A percentile compares a stretch with the other conserved stretches of the same genome.
phyloP scores from a whole-genome alignment of 1,139 yeast species.

The Lipomyces yarrowii region DNA sequence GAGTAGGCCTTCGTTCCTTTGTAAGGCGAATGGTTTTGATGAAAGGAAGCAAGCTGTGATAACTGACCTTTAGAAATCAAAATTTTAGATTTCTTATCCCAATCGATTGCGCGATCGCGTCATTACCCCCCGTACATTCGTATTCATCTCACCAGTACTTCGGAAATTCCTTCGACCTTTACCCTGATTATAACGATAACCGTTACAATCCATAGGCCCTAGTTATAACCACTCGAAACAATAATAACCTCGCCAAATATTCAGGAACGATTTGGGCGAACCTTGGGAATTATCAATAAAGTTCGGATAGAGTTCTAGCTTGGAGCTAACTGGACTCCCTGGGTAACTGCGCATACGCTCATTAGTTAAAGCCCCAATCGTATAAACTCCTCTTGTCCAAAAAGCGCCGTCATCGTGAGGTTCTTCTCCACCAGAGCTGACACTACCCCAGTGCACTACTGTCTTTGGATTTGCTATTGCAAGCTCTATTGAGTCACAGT shows the following conservation, averaged over 20 bases:
- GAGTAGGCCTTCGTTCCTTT: too few relatives aligned
- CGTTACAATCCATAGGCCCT: too few relatives aligned
- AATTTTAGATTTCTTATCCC: background rate
- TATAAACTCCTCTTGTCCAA: too few relatives aligned
- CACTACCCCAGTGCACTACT: background rate
- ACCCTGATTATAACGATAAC: too few relatives aligned
- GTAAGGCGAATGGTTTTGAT: background rate
- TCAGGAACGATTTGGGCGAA: too few relatives aligned
- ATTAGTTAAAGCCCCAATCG: background rate
- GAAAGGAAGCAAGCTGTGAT: background rate
- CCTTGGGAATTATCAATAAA: background rate
- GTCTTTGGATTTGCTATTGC: background rate
- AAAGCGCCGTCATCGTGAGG: background rate
- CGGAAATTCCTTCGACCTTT: too few relatives aligned
- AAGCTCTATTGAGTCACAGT: background rate
- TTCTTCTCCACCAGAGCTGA: too few relatives aligned
- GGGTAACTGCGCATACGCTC: background rate
- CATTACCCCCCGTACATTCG: background rate
- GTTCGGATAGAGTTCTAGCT: background rate
- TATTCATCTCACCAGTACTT: background rate
- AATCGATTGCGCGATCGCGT: constrained; percentile 10
- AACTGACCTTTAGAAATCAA: background rate
- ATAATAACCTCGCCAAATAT: too few relatives aligned
- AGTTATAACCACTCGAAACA: too few relatives aligned
- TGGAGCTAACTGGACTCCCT: background rate